phyloP scores from a whole-genome alignment of 1,284 basidiomycete species.

The Waitea zeae region DNA sequence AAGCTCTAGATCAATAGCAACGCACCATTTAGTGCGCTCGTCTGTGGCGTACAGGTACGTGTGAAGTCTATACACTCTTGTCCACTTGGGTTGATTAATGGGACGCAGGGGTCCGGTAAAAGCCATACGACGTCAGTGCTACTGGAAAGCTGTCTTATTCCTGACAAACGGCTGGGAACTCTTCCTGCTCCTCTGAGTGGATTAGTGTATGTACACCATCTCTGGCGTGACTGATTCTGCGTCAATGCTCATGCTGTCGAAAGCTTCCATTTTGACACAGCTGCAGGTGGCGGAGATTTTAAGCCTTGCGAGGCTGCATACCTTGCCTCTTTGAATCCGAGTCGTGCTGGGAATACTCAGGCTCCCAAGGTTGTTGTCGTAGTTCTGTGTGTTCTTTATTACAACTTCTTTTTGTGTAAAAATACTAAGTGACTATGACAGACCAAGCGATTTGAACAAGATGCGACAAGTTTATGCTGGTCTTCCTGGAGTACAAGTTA shows the following conservation, averaged over 20 bases:
- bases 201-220: constrained; percentile 10
- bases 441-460: not conserved
- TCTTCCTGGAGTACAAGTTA: not conserved
- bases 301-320: constrained; percentile 11
- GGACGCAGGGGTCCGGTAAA: constrained; percentile 13
- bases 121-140: constrained; percentile 14
- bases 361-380: constrained; percentile 6
- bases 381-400: not conserved
- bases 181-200: constrained; percentile 12
- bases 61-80: constrained; percentile 9
- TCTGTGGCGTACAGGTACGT: constrained; percentile 8
- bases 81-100: not conserved
- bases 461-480: not conserved
- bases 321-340: constrained; percentile 5
- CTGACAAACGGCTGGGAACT: constrained; percentile 10
- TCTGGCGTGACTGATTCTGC: too few species aligned
- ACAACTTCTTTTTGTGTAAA: not conserved
- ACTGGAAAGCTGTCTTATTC: constrained; percentile 14
- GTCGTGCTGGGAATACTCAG: constrained; percentile 1
- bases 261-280: constrained; percentile 11
- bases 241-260: too few species aligned
- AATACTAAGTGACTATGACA: not conserved
- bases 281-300: constrained; percentile 7
- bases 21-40: constrained; percentile 1
- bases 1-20: constrained; percentile 12